Conservation (phyloP, 345 rosid genomes). For the Populus ilicifolia region DNA sequence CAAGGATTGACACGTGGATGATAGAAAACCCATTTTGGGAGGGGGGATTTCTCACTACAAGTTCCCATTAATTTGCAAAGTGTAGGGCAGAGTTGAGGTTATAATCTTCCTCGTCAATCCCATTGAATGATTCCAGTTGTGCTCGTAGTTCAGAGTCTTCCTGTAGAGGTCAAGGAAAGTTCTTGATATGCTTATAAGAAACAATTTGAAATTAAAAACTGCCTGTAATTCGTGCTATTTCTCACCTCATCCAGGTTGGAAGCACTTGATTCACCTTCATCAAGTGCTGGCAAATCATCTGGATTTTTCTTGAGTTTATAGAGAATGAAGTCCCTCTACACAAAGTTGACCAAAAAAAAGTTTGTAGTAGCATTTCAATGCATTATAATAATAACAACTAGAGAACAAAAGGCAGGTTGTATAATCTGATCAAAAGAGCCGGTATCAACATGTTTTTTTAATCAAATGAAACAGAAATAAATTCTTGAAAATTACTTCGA, state of each 20-base stretch:
- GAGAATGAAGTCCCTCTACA: not conserved
- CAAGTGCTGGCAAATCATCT: not conserved
- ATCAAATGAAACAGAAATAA: not conserved
- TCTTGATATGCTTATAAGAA: not conserved
- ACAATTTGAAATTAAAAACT: not conserved
- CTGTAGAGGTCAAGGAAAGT: not conserved
- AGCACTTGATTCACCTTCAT: not conserved
- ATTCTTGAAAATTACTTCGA: not conserved
- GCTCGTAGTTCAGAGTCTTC: not conserved
- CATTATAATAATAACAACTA: not conserved
- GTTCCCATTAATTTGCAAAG: not conserved
- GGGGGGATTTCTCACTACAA: not conserved
- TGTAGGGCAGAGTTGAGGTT: not conserved
- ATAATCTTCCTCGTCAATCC: not conserved
- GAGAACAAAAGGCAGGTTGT: not conserved
- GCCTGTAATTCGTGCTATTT: not conserved
- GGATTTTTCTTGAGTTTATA: not conserved
- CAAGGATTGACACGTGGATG: not conserved
- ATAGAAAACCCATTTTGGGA: not conserved
- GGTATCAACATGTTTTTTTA: not conserved
- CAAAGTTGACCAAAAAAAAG: not conserved
- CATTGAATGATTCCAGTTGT: not conserved
- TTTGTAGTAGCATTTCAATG: no score
- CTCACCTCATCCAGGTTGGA: not conserved
- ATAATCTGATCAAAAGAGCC: not conserved